These are phyloP conservation scores for Atkinsonella hypoxylon DNA, from an alignment of 2,329 filamentous ascomycete genomes.

Conservation along the genomic window DNA sequence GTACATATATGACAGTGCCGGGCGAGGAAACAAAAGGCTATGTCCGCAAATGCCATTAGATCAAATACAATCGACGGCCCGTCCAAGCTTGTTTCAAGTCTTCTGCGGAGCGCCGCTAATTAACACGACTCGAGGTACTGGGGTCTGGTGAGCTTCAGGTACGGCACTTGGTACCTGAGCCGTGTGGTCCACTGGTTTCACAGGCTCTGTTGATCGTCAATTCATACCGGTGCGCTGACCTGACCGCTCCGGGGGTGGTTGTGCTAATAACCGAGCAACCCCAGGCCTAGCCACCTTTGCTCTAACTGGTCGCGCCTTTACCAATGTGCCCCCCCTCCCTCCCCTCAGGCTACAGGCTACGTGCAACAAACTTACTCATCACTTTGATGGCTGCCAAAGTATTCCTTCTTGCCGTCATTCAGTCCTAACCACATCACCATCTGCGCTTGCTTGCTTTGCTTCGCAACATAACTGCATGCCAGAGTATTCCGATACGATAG, in stretches of 20 bases:
- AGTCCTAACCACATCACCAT: slow-evolving; percentile 12
- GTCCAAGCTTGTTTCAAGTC: neutral
- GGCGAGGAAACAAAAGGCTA: too few species aligned
- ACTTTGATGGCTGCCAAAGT: slow-evolving; percentile 15
- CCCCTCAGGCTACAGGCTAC: slow-evolving; percentile 18
- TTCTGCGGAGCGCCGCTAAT: neutral
- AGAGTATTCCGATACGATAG: neutral
- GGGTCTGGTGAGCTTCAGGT: too few species aligned
- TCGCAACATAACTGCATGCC: slow-evolving; percentile 5
- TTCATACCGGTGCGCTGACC: too few species aligned
- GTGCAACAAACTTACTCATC: slow-evolving; percentile 14
- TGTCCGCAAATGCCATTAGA: too few species aligned
- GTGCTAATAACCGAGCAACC: neutral
- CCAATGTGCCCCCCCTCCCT: slow-evolving; percentile 4
- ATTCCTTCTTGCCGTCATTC: slow-evolving; percentile 7
- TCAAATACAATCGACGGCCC: too few species aligned
- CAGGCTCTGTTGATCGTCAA: neutral
- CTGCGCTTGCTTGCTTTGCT: slow-evolving; percentile 6
- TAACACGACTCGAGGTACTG: neutral
- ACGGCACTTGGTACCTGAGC: too few species aligned
- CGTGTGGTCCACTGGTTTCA: neutral
- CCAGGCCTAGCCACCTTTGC: neutral
- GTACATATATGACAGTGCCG: too few species aligned
- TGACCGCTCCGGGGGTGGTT: neutral
- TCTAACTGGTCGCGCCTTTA: neutral